Conservation (phyloP, 257 asterid genomes). For the Fraxinus cuspidata region DNA sequence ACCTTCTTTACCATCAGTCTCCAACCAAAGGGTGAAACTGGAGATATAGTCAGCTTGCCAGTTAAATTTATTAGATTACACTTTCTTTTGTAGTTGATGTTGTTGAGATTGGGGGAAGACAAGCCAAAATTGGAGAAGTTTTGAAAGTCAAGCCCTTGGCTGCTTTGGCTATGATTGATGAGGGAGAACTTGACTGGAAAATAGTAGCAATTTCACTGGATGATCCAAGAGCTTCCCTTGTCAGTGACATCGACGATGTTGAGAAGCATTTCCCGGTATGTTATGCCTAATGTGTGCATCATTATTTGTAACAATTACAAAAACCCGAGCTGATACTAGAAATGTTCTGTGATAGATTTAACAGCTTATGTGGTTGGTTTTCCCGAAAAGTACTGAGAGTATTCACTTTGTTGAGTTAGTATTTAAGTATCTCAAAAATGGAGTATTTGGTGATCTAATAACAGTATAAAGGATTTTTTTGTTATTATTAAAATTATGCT, state of each 20-base stretch:
- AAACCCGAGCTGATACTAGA: background rate
- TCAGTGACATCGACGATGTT: constrained; percentile 83
- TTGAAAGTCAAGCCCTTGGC: constrained; percentile 92
- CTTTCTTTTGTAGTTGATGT: constrained; percentile 73
- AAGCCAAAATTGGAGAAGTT: constrained; percentile 76
- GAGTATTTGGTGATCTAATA: background rate
- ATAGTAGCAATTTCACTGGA: constrained; percentile 92
- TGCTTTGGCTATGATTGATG: constrained; percentile 96
- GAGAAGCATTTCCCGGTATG: constrained; percentile 92
- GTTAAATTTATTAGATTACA: constrained; percentile 6
- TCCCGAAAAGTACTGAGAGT: background rate
- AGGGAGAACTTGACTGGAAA: constrained; percentile 99
- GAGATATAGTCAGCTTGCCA: background rate
- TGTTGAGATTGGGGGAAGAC: constrained; percentile 88
- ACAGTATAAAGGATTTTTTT: background rate
- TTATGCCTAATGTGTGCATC: background rate
- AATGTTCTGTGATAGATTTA: background rate
- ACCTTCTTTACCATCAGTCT: constrained; percentile 10
- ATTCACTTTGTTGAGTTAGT: background rate
- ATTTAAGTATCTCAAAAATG: background rate
- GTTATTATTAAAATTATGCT: background rate
- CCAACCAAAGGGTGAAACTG: background rate
- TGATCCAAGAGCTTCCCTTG: constrained; percentile 94
- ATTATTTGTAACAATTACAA: background rate
- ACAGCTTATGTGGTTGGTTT: background rate